Evolutionary conservation across 345 rosid genomes (phyloP), one percentile per base, ranked within the genome.

Genomic region (Aquilaria malaccensis): DNA sequence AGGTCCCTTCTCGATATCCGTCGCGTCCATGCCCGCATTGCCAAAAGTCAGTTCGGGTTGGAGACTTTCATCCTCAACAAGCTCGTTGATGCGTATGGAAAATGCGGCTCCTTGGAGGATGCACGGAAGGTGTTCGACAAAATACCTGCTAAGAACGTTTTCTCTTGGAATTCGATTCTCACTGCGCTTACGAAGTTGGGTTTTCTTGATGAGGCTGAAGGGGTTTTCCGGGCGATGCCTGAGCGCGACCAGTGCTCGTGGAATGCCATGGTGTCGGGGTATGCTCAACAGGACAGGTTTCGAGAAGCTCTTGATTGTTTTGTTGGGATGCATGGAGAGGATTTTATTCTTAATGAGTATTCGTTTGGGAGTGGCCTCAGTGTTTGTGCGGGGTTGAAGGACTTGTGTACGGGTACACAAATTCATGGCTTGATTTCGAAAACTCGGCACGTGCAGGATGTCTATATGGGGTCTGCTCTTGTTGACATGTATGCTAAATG

Each of bases 401-500:
- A 84, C 70, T 10, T 83, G 50, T 60, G 69, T 58, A 67, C 64
- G 60, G 98, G 93, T 62, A 59, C 67, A 13, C 98, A 87, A 71
- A 71, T 92, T 64, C 97, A 92, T 71, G 85, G 79, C 72, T 66
- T 92, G 75, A 64, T 92, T 47, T 66, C 52, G 0, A 92, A 87
- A 56, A 81, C 83, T 0, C 68, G 64, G 59, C 53, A 60, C 63
- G 77, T 65, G 13, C 71, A 66, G 1, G 74, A 84, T 74, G 88
- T 92, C 61, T 79, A 76, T 71, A 83, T 77, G 75, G 93, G 89
- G 5, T 87, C 95, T 43, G 98, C 95, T 61, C 96, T 89, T 46
- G 67, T 88, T 69, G 92, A 86, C 33, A 81, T 88, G 89, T 86
- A 88, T 73, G 80, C 90, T 45, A 91, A 91, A 79, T 85, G 98